Conservation (phyloP, 257 asterid genomes). For the Cordia subcordata region DNA sequence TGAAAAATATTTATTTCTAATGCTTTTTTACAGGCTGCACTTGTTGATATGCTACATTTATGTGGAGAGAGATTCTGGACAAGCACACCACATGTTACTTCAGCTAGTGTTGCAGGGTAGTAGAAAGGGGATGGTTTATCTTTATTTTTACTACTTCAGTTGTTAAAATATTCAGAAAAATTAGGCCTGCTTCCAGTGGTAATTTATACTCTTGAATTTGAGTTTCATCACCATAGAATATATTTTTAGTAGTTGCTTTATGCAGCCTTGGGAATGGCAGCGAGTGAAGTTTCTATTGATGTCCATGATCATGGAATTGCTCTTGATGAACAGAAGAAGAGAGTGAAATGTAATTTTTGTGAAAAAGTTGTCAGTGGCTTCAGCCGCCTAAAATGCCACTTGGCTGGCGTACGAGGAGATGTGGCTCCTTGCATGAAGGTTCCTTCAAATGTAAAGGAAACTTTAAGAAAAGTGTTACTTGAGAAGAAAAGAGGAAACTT, state of each 20-base stretch:
- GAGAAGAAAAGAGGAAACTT: slow-evolving; percentile 14
- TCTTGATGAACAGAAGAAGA: not conserved
- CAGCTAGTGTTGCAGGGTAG: no score
- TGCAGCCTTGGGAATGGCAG: not conserved
- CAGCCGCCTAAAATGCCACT: slow-evolving; percentile 15
- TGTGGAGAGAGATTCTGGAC: no score
- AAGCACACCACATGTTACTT: no score
- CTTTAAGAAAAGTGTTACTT: slow-evolving; percentile 17
- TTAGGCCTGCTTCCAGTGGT: no score
- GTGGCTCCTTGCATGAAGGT: slow-evolving; percentile 17
- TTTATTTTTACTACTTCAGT: no score
- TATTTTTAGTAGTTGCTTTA: not conserved
- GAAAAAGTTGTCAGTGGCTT: not conserved
- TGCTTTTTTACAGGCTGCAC: no score
- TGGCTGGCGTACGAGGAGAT: slow-evolving; percentile 26
- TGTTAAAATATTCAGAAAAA: no score
- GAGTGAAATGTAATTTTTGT: slow-evolving; percentile 2
- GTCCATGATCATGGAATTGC: not conserved
- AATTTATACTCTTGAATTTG: not conserved
- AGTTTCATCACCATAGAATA: not conserved
- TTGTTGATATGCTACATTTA: no score
- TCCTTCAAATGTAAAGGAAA: slow-evolving; percentile 15
- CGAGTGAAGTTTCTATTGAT: not conserved
- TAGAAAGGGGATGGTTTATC: no score
- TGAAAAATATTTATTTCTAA: no score